Evolutionary conservation across 441 rosid species (phyloP).

Genomic region (Populus hybrid): DNA sequence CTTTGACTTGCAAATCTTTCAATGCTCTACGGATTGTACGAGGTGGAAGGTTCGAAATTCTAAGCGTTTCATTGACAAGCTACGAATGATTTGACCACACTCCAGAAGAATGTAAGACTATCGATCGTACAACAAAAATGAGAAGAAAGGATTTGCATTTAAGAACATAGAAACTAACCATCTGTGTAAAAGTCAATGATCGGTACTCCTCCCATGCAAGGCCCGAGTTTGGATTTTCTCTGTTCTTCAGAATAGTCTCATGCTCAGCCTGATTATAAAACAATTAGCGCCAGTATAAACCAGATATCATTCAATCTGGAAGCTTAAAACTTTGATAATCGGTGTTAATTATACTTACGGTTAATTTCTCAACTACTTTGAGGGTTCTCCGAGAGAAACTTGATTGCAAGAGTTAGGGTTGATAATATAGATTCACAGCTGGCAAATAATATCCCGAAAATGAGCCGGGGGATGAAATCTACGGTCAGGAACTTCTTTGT

Average conservation of each 20-base stretch:
- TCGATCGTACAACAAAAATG: neutral
- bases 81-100: neutral
- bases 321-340: neutral
- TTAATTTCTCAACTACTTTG: conserved; percentile 19
- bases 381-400: conserved; percentile 26
- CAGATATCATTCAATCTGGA: neutral
- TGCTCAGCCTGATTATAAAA: conserved; percentile 27
- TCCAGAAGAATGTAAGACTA: neutral
- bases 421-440: conserved; percentile 20
- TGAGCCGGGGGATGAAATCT: conserved; percentile 15
- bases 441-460: conserved; percentile 19
- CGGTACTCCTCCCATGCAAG: conserved; percentile 35
- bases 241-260: conserved; percentile 17
- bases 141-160: neutral
- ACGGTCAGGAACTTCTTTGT: conserved; percentile 23
- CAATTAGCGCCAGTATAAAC: neutral
- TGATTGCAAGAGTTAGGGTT: conserved; percentile 17
- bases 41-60: conserved; percentile 22
- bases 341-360: conserved; percentile 8
- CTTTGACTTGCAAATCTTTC: conserved; percentile 24
- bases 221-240: conserved; percentile 8
- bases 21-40: conserved; percentile 21
- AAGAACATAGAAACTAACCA: conserved; percentile 17
- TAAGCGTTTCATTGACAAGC: conserved; percentile 32
- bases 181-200: conserved; percentile 34